Evolutionary conservation across 1,139 yeast species (phyloP).

Genomic region (Saccharomyces hybrid): DNA sequence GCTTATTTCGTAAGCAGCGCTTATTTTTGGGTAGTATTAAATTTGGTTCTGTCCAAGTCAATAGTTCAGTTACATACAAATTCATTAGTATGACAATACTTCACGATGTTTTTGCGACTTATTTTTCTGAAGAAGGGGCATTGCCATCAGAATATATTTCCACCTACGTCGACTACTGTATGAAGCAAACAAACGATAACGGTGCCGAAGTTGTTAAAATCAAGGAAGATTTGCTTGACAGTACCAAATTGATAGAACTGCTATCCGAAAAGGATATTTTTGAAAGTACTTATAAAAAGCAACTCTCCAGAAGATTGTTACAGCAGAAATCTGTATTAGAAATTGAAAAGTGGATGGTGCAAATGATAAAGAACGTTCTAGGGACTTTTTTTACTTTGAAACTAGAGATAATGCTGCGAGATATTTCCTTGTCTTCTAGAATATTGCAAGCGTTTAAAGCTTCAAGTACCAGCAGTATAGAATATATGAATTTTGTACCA

Average conservation of each 20-base stretch:
- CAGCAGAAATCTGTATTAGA: slow-evolving; percentile 53
- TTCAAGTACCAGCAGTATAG: slow-evolving; percentile 13
- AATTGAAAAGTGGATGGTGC: slow-evolving; percentile 62
- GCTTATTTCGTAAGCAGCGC: slow-evolving; percentile 47
- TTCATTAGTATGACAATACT: slow-evolving; percentile 47
- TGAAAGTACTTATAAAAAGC: slow-evolving; percentile 79
- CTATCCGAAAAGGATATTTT: slow-evolving; percentile 82
- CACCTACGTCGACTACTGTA: slow-evolving; percentile 51
- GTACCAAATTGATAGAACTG: slow-evolving; percentile 57
- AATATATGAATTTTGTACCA: slow-evolving; percentile 38
- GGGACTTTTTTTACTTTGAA: slow-evolving; percentile 76
- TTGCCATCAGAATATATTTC: slow-evolving; percentile 70
- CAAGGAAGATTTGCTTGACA: slow-evolving; percentile 48
- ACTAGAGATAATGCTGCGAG: slow-evolving; percentile 84
- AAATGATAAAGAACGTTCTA: slow-evolving; percentile 66
- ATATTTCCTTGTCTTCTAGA: slow-evolving; percentile 43
- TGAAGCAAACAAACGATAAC: slow-evolving; percentile 52
- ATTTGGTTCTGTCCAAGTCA: slow-evolving; percentile 8
- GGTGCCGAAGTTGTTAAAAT: slow-evolving; percentile 42
- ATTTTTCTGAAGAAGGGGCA: slow-evolving; percentile 46
- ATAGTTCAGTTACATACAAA: slow-evolving; percentile 33
- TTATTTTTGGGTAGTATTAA: slow-evolving; percentile 43
- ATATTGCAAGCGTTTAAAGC: slow-evolving; percentile 11
- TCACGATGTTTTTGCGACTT: slow-evolving; percentile 54
- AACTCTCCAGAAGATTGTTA: slow-evolving; percentile 74